A percentile compares a stretch with the other conserved stretches of the same genome.
Conservation (phyloP, 805 yeast species). For the Lipomyces kockii region DNA sequence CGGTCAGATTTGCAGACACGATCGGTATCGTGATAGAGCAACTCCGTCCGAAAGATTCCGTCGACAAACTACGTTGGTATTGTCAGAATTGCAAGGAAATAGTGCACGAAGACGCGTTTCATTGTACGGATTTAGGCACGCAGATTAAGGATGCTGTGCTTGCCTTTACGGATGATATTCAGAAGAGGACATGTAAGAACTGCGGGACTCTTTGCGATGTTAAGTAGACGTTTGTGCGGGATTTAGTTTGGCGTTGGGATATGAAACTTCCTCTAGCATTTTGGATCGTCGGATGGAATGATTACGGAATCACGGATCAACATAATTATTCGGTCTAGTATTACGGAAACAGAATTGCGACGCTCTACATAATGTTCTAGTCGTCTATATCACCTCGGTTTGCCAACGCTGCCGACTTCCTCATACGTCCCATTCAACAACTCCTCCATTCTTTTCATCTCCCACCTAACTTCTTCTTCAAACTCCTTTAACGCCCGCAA, state of each 20-base stretch:
- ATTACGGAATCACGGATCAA: no score
- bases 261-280: no score
- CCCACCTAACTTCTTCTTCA: constrained; percentile 59
- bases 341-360: not conserved
- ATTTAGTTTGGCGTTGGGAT: not conserved
- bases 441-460: constrained; percentile 31
- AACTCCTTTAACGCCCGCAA: constrained; percentile 77
- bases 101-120: constrained; percentile 71
- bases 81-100: constrained; percentile 69
- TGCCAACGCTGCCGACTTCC: not conserved
- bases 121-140: constrained; percentile 81
- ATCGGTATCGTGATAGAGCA: constrained; percentile 92
- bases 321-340: not conserved
- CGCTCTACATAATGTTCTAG: not conserved
- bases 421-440: not conserved
- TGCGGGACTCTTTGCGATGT: constrained; percentile 61
- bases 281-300: no score
- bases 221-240: constrained; percentile 1
- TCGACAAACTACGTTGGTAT: constrained; percentile 86
- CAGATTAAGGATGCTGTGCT: constrained; percentile 85
- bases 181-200: constrained; percentile 69
- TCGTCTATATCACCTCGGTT: not conserved
- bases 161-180: constrained; percentile 64
- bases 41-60: constrained; percentile 73
- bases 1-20: constrained; percentile 82